Evolutionary conservation across 768 basidiomycete species (phyloP), one percentile per base, ranked within the genome.

Genomic region (Pisolithus marmoratus): DNA sequence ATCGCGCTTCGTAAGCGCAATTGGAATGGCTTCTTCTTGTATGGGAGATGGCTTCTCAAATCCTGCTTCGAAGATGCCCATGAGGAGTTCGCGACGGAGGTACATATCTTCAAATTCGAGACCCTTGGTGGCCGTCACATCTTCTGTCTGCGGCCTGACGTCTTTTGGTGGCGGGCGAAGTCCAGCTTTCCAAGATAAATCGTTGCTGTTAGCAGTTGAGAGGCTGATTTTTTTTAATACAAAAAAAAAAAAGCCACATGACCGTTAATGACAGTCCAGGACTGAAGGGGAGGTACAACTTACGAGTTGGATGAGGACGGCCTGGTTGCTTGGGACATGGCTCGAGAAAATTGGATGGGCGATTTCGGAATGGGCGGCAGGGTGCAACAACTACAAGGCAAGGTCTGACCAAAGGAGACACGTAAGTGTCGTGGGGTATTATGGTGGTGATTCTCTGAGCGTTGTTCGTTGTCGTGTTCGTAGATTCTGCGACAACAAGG

Each of bases 61-160:
- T 52, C 95, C 95, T 59, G 94, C 96, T 73, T 97, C 94, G 62
- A 94, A 99, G 69, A 98, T 96, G 63, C 95, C 95, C 95, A 99
- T 98, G 68, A 99, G 83, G 55, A 99, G 84, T 72, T 98, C 95
- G 59, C 95, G 83, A 51, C 87, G 83, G 64, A 95, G 79, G 70
- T 74, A 82, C 84, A 94, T 90, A 66, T 94, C 92, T 73, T 99
- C 96, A 58, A 96, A 99, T 66, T 97, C 94, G 61, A 84, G 77
- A 55, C 95, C 95, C 71, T 93, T 90, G 24, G 92, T 95, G 4
- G 85, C 85, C 24, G 87, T 90, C 52, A 99, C 95, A 74, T 99
- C 95, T 73, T 94, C 93, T 27, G 95, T 99, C 68, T 98, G 95
- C 7, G 95, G 95, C 50, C 95, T 84, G 54, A 76, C 60, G 72